Evolutionary conservation across 371 early-diverging fungal species (phyloP), one percentile per base, ranked within the genome.

Genomic region (Mycotypha africana): DNA sequence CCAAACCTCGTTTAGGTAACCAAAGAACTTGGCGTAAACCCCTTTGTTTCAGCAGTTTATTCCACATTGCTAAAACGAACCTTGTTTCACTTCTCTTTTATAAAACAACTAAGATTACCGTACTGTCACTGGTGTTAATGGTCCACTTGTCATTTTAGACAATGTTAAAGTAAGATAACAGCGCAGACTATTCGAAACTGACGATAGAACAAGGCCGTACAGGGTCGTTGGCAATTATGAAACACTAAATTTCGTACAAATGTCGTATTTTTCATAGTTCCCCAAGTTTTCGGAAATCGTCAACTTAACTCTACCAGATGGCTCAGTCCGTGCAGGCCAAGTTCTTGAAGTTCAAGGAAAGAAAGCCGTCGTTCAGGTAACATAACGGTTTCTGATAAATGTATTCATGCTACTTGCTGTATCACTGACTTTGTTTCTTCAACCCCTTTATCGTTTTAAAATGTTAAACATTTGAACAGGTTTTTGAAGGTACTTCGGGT

Each of bases 211-310:
- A n/a, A 26, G 6, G 1, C 16, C 10, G 16, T 38, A 36, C 34
- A 5, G 38, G 22, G n/a, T n/a, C n/a, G n/a, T n/a, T n/a, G n/a
- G n/a, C n/a, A n/a, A n/a, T n/a, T n/a, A n/a, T n/a, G n/a, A n/a
- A n/a, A n/a, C n/a, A n/a, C n/a, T n/a, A n/a, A n/a, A n/a, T n/a
- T n/a, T n/a, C n/a, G n/a, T n/a, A n/a, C n/a, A n/a, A n/a, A n/a
- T n/a, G n/a, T 44, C 28, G 40, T 38, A 42, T 45, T 26, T 32
- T 21, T n/a, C 50, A 21, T 63, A 91, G 91, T 93, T 89, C 65
- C 92, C 99, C 53, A 95, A 93, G 74, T 99, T 92, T 74, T 83
- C 91, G 20, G 99, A 99, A 78, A 99, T 99, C 62, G 99, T 99
- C 21, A 85, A 89, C 49, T 69, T 99, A 39, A 99, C 99, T 12